These are phyloP conservation scores for Hylodesmum podocarpum DNA, from an alignment of 306 rosid species.

Conservation along the genomic window DNA sequence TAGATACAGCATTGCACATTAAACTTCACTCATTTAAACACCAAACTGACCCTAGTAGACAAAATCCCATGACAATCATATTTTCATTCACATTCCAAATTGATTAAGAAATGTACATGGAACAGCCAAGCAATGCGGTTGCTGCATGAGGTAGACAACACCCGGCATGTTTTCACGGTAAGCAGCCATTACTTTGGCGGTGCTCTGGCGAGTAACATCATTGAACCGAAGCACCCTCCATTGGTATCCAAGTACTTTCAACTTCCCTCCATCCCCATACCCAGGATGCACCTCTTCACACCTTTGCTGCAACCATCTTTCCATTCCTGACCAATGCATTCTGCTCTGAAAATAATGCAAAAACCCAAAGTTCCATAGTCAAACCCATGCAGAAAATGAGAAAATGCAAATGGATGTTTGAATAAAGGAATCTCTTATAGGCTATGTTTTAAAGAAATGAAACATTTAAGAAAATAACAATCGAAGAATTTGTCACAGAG, in stretches of 20 bases:
- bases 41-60: not conserved
- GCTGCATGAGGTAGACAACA: constrained; percentile 70
- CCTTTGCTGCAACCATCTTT: constrained; percentile 71
- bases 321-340: constrained; percentile 58
- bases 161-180: constrained; percentile 53
- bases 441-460: not conserved
- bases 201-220: constrained; percentile 80
- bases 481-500: not conserved
- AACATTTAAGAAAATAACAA: not conserved
- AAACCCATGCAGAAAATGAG: not conserved
- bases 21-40: not conserved
- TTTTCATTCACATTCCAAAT: not conserved
- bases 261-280: constrained; percentile 35
- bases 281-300: constrained; percentile 51
- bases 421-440: not conserved
- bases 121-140: constrained; percentile 88
- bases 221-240: constrained; percentile 93
- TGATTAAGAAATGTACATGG: constrained; percentile 59
- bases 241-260: constrained; percentile 78
- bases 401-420: not conserved
- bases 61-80: not conserved
- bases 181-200: constrained; percentile 71
- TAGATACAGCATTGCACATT: not conserved
- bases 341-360: constrained; percentile 43
- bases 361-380: not conserved